Base-by-base conservation (phyloP, 176 grass and related monocot genomes). In the Pontederia crassipes region DNA sequence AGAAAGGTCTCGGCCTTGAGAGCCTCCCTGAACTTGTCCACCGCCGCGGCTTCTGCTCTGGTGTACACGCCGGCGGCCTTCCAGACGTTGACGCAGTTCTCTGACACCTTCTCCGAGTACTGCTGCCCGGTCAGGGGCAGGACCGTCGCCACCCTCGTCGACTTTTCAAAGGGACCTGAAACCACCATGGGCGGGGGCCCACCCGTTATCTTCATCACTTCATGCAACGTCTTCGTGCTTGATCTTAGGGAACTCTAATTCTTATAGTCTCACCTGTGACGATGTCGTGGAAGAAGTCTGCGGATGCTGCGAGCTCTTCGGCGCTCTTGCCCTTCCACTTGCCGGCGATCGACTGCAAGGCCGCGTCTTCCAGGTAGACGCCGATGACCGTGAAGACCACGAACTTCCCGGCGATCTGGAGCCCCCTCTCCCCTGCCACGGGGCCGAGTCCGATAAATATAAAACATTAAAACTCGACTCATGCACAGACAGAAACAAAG, bases 371-470 rank as follows among this genome's bases (percentile, higher is more conserved):
- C 13, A 97, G 49, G 71, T 97, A 97, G 17, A 97, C 66, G 67
- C 81, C 93, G 78, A 92, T 91, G 67, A 84, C 87, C 7, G 93
- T 97, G 81, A 97, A 91, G 58, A 84, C 81, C 28, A 97, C 59
- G 76, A 97, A 97, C 18, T 49, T 76, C 62, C 93, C 93, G 0
- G 67, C 81, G 4, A 97, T 91, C 54, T 97, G 84, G 70, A 92
- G 0, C 3, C 87, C 93, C 1, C 93, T 62, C 62, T 73, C 76
- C 2, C 93, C 92, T 90, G 58, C 47, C 32, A 40, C 6, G 32
- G 4, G 6, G 6, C 4, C 32, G 6, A 40, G 32, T 40, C 32
- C 32, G 32, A 40, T 40, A 40, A 40, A 40, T 24, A 24, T 24
- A 24, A 24, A 24, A n/a, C n/a, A n/a, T n/a, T n/a, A n/a, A n/a